Conservation (phyloP, 129 eudicot species). For the Arctium lappa region DNA sequence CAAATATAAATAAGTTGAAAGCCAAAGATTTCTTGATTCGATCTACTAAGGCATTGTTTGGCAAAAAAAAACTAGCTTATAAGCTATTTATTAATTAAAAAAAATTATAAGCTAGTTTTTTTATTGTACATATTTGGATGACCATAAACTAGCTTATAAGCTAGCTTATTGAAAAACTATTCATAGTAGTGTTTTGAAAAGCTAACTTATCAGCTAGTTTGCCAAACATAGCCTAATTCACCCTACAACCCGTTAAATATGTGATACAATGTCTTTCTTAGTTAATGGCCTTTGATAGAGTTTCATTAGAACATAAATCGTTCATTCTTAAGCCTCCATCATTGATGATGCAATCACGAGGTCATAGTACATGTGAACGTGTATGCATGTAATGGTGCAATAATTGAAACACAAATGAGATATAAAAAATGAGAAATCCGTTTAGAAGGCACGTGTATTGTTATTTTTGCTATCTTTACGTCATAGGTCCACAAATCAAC, state of each 20-base stretch:
- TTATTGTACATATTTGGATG: no score
- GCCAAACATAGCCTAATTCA: no score
- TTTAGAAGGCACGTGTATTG: constrained; percentile 10
- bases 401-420: not conserved
- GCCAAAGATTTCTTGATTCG: not conserved
- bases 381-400: not conserved
- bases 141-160: no score
- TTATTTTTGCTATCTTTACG: constrained; percentile 11
- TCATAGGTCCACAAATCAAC: constrained; percentile 18
- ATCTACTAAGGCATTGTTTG: no score
- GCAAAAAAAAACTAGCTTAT: no score
- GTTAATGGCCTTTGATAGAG: not conserved
- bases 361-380: constrained; percentile 12
- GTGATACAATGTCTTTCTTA: not conserved
- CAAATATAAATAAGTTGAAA: not conserved
- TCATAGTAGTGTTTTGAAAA: no score
- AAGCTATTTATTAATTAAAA: no score
- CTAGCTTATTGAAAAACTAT: no score
- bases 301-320: not conserved
- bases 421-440: not conserved
- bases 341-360: constrained; percentile 18
- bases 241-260: not conserved
- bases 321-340: constrained; percentile 10
- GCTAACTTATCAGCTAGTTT: no score
- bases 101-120: no score